A percentile compares a stretch with the other conserved stretches of the same genome.
phyloP scores from a whole-genome alignment of 2,329 filamentous ascomycete species.

The Trichoderma atroviride region DNA sequence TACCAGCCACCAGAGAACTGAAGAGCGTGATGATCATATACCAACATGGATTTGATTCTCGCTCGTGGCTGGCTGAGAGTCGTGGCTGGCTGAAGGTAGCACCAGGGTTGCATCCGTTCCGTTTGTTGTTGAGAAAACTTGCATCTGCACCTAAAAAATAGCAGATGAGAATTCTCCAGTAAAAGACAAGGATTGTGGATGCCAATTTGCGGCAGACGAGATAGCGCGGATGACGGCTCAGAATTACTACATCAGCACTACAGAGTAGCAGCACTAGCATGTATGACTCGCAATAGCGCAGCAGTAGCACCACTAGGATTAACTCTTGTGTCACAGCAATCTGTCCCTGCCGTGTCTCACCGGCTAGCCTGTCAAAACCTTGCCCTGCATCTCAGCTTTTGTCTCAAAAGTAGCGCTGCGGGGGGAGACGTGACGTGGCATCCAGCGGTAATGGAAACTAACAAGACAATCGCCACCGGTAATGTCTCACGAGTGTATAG shows the following conservation, averaged over 20 bases:
- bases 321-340: neutral
- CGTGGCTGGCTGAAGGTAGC: too few species aligned
- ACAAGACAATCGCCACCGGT: neutral
- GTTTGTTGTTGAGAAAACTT: neutral
- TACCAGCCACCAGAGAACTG: neutral
- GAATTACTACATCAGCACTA: neutral
- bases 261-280: too few species aligned
- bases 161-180: neutral
- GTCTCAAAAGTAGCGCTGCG: neutral
- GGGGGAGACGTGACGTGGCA: neutral
- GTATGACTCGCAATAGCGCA: too few species aligned
- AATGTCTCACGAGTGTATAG: neutral
- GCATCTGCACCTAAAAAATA: too few species aligned
- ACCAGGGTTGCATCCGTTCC: neutral
- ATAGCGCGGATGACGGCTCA: neutral
- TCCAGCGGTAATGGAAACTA: neutral
- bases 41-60: neutral
- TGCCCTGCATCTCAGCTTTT: neutral
- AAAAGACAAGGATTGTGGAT: too few species aligned
- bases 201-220: neutral
- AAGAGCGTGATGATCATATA: neutral
- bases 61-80: neutral
- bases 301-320: neutral
- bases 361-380: neutral
- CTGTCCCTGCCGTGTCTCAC: neutral